Evolutionary conservation across 352 stramenopile species (phyloP), one percentile per base, ranked within the genome.

Genomic region (Globisporangium abappressorium): DNA sequence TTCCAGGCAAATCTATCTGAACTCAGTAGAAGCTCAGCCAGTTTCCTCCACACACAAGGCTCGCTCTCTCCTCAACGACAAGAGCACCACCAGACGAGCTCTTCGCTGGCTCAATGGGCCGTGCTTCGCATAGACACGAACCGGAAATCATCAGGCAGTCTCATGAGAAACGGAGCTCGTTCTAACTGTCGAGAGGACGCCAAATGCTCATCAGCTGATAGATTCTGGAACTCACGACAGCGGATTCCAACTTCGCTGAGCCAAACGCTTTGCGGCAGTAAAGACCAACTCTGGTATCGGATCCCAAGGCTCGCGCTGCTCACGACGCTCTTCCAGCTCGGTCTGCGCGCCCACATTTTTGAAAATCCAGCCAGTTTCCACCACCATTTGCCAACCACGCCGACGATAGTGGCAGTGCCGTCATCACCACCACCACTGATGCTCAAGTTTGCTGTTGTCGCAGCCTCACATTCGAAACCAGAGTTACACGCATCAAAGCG

Each of bases 241-340:
- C 58, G 57, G 9, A 15, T 70, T 9, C 38, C 46, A 55, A 3
- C 26, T 2, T 24, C 1, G n/a, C 43, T 38, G 2, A 62, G 22
- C 7, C 20, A 15, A 18, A 79, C 7, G 46, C 8, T 33, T 24
- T 57, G 5, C 53, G 70, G 18, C n/a, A 28, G 24, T 33, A 5
- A 33, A 15, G 20, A 55, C 4, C 43, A 62, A 9, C 64, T 38
- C 1, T 54, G 33, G 18, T 14, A 33, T 61, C 41, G 46, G 8
- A 55, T 64, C 4, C 56, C 72, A 33, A 63, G 46, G n/a, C 9
- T 59, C 12, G 72, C 76, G 0, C 59, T 78, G 24, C 51, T 61
- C 6, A 64, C 65, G 6, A 43, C 79, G 0, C 58, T 82, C 34
- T 49, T 82, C 18, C 78, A 84, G 49, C 33, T 84, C 6, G 72